Base-by-base conservation (phyloP, 2,329 filamentous ascomycete species). In the Ophiostoma fasciatum region DNA sequence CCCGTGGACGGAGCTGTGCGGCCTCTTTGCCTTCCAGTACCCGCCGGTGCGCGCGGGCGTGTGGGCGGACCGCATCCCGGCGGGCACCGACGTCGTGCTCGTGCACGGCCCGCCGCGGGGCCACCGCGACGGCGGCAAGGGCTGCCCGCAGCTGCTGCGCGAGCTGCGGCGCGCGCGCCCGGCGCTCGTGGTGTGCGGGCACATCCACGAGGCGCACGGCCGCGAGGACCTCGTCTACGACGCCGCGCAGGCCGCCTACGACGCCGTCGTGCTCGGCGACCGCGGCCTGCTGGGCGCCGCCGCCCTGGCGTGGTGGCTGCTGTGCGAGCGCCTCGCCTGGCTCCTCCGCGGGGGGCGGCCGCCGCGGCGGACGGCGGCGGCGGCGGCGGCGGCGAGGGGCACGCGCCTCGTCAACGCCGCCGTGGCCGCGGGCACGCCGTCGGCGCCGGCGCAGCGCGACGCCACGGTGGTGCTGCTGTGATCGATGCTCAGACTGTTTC, bases 11-110 rank as follows among this genome's bases (percentile, higher is more conserved):
- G 42, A 44, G 12, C 39, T 30, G 18, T 47, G 42, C 15, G 46
- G 46, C 15, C 30, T 21, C 14, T 50, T 41, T 5, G 49, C 47
- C 4, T 51, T 51, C 17, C 48, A 51, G 22, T 51, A 51, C 15
- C 31, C 33, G 17, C 31, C 35, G 9, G 28, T 37, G 8, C 31
- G 31, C 7, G 12, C 18, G 12, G 7, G 28, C 14, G 25, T 37
- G 8, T 41, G 39, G 39, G 17, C 8, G 1, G 32, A 23, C 17
- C 18, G 12, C 14, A 33, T 41, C 7, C 32, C 39, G 8, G 19
- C 17, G 9, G 25, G 26, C 8, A 38, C 39, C 4, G 39, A 41
- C 17, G 27, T 41, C 7, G 30, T 40, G 4, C 22, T 40, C 11
- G 14, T 17, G n/a, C 38, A 40, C 27, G 38, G 38, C 9, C 38